Conservation (phyloP, 129 eudicot species). For the carrot (Daucus carota) region DNA sequence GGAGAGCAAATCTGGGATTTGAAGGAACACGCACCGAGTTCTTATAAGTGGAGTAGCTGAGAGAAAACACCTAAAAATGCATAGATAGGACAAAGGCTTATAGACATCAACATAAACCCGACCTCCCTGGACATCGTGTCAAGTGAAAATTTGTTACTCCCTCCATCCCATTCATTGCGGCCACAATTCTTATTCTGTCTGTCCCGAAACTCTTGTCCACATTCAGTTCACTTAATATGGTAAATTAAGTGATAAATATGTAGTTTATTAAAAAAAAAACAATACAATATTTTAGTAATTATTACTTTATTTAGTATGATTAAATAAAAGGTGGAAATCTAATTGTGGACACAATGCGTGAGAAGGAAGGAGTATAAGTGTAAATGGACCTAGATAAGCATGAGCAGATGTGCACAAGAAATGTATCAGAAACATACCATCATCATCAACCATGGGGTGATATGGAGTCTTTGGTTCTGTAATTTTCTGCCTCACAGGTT, state of each 20-base stretch:
- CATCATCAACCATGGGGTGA: slow-evolving; percentile 81
- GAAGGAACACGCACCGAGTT: background rate
- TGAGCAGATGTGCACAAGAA: slow-evolving; percentile 5
- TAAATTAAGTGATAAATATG: too few species aligned
- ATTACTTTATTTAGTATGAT: too few species aligned
- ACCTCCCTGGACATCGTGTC: background rate
- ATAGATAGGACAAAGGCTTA: background rate
- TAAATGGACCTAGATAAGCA: background rate
- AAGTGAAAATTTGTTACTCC: too few species aligned
- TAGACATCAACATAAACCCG: background rate
- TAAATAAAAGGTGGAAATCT: too few species aligned
- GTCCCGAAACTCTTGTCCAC: too few species aligned
- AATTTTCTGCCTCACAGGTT: slow-evolving; percentile 94
- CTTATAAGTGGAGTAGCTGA: background rate
- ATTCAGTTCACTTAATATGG: too few species aligned
- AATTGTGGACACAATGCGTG: too few species aligned
- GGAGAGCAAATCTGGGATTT: background rate
- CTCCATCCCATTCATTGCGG: too few species aligned
- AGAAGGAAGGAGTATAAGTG: too few species aligned
- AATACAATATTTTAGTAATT: too few species aligned
- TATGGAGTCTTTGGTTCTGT: slow-evolving; percentile 99
- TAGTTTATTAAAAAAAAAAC: too few species aligned
- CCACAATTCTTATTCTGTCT: too few species aligned
- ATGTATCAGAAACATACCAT: slow-evolving; percentile 32
- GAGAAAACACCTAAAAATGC: background rate